phyloP scores from a whole-genome alignment of 2,329 filamentous ascomycete genomes.

The Madurella fahalii region DNA sequence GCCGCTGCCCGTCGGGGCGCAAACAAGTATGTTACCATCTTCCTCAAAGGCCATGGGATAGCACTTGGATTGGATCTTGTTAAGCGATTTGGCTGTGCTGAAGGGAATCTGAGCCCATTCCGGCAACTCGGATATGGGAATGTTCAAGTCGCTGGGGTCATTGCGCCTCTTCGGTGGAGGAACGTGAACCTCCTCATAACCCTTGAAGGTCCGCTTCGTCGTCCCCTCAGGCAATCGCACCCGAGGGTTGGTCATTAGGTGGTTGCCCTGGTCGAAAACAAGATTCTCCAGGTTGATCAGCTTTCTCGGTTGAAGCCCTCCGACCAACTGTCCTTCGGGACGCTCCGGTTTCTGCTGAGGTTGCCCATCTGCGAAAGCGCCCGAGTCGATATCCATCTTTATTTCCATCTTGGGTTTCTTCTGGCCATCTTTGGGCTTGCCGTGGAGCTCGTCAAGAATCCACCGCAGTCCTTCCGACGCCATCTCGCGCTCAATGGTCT shows the following conservation, averaged over 20 bases:
- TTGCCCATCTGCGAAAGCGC: constrained; percentile 52
- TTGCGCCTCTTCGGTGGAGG: constrained; percentile 84
- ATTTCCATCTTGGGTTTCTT: constrained; percentile 72
- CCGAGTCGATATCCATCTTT: constrained; percentile 89
- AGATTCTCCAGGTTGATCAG: constrained; percentile 93
- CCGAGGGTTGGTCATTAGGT: constrained; percentile 98
- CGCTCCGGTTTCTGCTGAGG: constrained; percentile 49
- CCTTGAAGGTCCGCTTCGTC: constrained; percentile 92
- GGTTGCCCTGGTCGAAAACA: constrained; percentile 95
- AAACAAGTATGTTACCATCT: constrained; percentile 97
- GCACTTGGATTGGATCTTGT: constrained; percentile 93
- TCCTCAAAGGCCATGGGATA: constrained; percentile 86
- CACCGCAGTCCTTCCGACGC: constrained; percentile 77
- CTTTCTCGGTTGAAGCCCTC: constrained; percentile 80
- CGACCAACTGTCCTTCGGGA: constrained; percentile 65
- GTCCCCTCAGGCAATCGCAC: constrained; percentile 91
- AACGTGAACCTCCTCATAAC: constrained; percentile 97
- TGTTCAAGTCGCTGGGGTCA: constrained; percentile 73
- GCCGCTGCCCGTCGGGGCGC: constrained; percentile 92
- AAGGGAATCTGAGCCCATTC: constrained; percentile 90
- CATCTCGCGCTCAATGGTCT: constrained; percentile 85
- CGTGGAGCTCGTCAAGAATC: constrained; percentile 84
- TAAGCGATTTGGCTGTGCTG: constrained; percentile 78
- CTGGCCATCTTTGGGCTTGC: constrained; percentile 59
- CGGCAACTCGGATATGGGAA: constrained; percentile 82